A percentile compares a stretch with the other conserved stretches of the same genome.
Evolutionary conservation across 441 rosid genomes (phyloP).

Genomic region (Erodium trifolium): DNA sequence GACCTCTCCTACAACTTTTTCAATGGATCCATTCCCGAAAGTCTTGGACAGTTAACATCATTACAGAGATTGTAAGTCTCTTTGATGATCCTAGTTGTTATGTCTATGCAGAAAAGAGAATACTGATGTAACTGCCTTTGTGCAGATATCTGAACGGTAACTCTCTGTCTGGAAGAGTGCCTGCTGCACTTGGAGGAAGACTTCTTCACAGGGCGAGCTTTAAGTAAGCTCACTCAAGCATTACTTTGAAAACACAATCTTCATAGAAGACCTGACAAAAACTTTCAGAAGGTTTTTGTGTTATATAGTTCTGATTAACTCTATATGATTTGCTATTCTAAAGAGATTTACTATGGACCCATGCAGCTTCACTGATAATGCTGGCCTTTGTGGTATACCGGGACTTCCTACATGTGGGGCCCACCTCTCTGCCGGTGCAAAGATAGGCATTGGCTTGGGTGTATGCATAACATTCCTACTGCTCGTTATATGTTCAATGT

Average conservation of each 20-base stretch:
- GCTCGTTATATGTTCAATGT: constrained; percentile 45
- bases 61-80: constrained; percentile 65
- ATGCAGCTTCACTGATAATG: constrained; percentile 87
- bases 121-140: constrained; percentile 14
- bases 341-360: constrained; percentile 13
- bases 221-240: constrained; percentile 47
- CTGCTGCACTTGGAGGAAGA: constrained; percentile 86
- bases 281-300: no score
- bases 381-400: constrained; percentile 93
- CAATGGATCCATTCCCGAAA: constrained; percentile 80
- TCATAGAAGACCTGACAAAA: not conserved
- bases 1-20: constrained; percentile 83
- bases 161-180: constrained; percentile 80
- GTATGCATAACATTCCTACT: constrained; percentile 43
- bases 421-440: constrained; percentile 68
- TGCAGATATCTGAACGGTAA: constrained; percentile 88
- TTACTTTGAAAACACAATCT: not conserved
- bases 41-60: constrained; percentile 70
- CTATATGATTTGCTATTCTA: not conserved
- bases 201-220: constrained; percentile 90
- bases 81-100: constrained; percentile 1
- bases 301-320: no score
- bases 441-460: constrained; percentile 70
- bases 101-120: not conserved
- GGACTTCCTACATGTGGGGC: constrained; percentile 77